Evolutionary conservation across 768 basidiomycete genomes (phyloP), one percentile per base, ranked within the genome.

Genomic region (Suillus subaureus): DNA sequence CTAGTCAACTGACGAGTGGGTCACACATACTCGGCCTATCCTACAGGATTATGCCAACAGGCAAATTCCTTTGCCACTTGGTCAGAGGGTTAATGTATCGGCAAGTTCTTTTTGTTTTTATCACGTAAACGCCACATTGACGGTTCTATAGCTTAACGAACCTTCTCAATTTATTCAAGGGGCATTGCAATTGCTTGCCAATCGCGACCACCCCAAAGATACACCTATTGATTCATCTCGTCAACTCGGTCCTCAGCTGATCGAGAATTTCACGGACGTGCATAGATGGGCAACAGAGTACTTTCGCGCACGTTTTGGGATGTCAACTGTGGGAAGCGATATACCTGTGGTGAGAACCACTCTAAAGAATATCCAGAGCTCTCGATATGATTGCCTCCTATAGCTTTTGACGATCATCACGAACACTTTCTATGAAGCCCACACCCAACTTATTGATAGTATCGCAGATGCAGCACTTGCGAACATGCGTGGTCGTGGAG

Each of bases 381-480:
- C 7, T 16, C 4, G 26, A 40, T 9, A 35, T 23, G 26, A 42
- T n/a, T 12, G 5, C 33, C 39, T 33, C 26, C 60, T 52, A 28
- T 42, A 77, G 76, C 45, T 76, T 15, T 61, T 76, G 60, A 72
- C 74, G 31, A 70, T 77, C 33, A 70, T 77, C 12, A 66, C 74
- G 31, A 76, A 76, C 31, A 70, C 66, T 49, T 76, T 77, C 43
- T 77, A 77, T 28, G 73, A 76, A 64, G 75, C 68, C 18, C 73
- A 73, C 18, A 68, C 71, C 3, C 70, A 77, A 16, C 60, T 76
- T 52, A 69, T 76, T 39, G 75, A 76, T 66, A 62, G 69, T 12
- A 28, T 77, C 1, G 71, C 72, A 39, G 61, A 66, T n/a, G 68
- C 65, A 51, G 76, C 75, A 6, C 61, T 76, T 8, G 60, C 63